These are phyloP conservation scores for Naganishia albida DNA, from an alignment of 1,284 basidiomycete genomes.

Conservation along the genomic window DNA sequence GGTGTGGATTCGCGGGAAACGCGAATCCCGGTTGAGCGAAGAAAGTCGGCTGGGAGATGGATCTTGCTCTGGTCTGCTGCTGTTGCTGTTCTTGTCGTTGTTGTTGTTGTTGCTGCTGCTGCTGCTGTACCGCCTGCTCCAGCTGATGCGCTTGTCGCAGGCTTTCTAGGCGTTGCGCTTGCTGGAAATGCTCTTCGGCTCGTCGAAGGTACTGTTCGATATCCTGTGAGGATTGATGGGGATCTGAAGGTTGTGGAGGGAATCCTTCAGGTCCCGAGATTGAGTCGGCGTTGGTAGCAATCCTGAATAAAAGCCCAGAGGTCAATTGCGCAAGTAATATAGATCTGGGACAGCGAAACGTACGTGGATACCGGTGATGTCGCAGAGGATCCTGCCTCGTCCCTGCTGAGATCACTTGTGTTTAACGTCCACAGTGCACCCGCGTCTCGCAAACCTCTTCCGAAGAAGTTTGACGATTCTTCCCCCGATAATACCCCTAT, in stretches of 20 bases:
- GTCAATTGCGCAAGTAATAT: not conserved
- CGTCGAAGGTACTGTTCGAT: constrained; percentile 31
- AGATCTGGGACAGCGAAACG: not conserved
- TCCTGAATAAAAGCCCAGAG: not conserved
- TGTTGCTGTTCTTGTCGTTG: constrained; percentile 12
- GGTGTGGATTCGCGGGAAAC: not conserved
- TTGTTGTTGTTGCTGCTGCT: constrained; percentile 14
- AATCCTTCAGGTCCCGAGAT: constrained; percentile 9
- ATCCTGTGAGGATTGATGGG: constrained; percentile 8
- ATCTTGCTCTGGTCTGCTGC: constrained; percentile 25
- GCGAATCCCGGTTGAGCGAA: constrained; percentile 25
- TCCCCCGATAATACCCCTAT: not conserved
- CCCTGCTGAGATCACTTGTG: constrained; percentile 7
- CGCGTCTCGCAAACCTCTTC: constrained; percentile 3
- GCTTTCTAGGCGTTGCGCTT: constrained; percentile 33
- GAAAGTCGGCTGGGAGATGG: constrained; percentile 26
- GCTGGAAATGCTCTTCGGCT: constrained; percentile 34
- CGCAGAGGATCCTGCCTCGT: constrained; percentile 16
- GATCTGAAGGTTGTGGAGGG: not conserved
- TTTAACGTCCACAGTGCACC: constrained; percentile 22
- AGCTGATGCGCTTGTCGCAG: constrained; percentile 34
- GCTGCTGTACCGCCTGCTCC: constrained; percentile 27
- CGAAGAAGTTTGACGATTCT: not conserved
- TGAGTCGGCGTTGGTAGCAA: constrained; percentile 27
- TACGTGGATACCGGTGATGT: constrained; percentile 26